phyloP scores from a whole-genome alignment of 2,329 filamentous ascomycete genomes.

The Paracoccidioides lutzii region DNA sequence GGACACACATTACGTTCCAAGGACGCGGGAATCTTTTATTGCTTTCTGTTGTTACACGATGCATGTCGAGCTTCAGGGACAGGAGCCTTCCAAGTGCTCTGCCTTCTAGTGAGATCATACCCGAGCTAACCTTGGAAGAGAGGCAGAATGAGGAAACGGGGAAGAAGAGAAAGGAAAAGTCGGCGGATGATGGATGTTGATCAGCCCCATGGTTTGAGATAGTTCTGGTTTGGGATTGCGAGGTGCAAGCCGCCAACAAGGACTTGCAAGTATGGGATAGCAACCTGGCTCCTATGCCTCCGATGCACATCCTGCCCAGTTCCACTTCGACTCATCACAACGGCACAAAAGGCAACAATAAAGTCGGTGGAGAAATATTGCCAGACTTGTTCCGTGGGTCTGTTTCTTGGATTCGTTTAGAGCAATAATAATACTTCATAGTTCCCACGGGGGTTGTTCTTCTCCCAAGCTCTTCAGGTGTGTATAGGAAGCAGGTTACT shows the following conservation, averaged over 20 bases:
- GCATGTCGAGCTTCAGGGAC: not conserved
- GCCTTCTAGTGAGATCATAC: no score
- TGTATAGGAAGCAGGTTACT: no score
- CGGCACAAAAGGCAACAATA: not conserved
- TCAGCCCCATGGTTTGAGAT: not conserved
- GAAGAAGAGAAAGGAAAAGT: not conserved
- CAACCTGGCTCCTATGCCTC: not conserved
- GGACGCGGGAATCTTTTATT: not conserved
- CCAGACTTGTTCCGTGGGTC: not conserved
- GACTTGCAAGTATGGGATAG: not conserved
- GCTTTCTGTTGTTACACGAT: not conserved
- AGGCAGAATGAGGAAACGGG: not conserved
- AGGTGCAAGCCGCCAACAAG: not conserved
- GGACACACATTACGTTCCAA: no score
- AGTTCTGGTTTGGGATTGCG: not conserved
- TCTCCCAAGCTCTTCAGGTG: no score
- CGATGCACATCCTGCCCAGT: not conserved
- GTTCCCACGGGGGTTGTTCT: no score
- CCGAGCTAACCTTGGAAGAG: not conserved
- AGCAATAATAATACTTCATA: no score
- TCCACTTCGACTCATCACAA: not conserved
- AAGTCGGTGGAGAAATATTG: not conserved
- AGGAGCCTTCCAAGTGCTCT: not conserved
- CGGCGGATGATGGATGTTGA: not conserved
- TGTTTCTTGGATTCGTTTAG: no score